Conservation (phyloP, 75 land plant genomes). For the Sequoiadendron giganteum region DNA sequence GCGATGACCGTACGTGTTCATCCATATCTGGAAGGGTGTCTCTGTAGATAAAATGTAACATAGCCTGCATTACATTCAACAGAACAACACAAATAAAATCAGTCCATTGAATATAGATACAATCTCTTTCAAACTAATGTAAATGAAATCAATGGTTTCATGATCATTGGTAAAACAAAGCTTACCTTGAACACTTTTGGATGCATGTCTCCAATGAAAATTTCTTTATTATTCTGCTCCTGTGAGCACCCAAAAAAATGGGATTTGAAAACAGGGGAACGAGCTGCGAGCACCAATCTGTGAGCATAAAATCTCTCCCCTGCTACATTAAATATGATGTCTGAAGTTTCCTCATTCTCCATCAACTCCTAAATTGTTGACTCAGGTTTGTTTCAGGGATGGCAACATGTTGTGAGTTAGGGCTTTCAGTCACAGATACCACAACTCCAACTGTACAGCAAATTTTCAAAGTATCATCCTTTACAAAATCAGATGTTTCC, state of each 20-base stretch:
- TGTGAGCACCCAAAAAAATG: conserved; percentile 40
- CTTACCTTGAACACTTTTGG: conserved; percentile 37
- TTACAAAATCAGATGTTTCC: conserved; percentile 50
- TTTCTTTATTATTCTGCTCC: conserved; percentile 23
- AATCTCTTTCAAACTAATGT: not conserved
- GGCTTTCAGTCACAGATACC: conserved; percentile 35
- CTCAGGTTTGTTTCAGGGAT: conserved; percentile 28
- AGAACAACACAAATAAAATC: not conserved
- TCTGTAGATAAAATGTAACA: conserved; percentile 36
- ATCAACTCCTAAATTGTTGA: conserved; percentile 6
- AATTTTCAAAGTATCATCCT: conserved; percentile 37
- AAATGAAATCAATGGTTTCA: not conserved
- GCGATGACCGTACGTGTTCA: conserved; percentile 37
- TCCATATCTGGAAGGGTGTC: conserved; percentile 62
- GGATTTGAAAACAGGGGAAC: conserved; percentile 29
- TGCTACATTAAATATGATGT: conserved; percentile 38
- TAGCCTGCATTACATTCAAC: no score
- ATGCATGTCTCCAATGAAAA: conserved; percentile 30
- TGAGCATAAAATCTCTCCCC: no score
- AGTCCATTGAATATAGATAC: not conserved
- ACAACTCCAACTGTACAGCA: no score
- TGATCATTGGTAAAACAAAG: not conserved
- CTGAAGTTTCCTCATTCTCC: conserved; percentile 30
- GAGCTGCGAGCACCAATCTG: no score
- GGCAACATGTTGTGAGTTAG: conserved; percentile 23